These are phyloP conservation scores for Diplodia scrobiculata DNA, from an alignment of 2,329 filamentous ascomycete species.

Conservation along the genomic window DNA sequence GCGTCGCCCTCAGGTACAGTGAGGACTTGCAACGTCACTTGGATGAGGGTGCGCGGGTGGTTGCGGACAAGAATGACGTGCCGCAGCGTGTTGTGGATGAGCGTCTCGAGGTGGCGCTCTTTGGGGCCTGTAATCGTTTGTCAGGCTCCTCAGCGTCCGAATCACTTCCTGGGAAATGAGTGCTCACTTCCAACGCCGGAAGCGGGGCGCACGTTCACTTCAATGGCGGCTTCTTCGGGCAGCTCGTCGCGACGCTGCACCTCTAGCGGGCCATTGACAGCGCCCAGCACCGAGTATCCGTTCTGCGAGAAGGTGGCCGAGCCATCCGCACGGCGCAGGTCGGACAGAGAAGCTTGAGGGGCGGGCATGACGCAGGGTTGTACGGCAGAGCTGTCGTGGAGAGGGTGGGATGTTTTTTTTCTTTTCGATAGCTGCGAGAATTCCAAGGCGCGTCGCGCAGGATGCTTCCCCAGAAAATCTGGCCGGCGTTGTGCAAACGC, in stretches of 20 bases:
- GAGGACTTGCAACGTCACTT: slow-evolving; percentile 77
- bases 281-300: slow-evolving; percentile 78
- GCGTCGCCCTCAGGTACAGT: slow-evolving; percentile 68
- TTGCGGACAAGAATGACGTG: slow-evolving; percentile 73
- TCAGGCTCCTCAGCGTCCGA: neutral
- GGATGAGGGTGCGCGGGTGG: slow-evolving; percentile 76
- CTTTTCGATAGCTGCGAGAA: slow-evolving; percentile 4
- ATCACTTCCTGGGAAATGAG: neutral
- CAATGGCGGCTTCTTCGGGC: slow-evolving; percentile 85
- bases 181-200: slow-evolving; percentile 75
- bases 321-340: slow-evolving; percentile 72
- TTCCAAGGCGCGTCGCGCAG: slow-evolving; percentile 1
- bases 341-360: slow-evolving; percentile 40
- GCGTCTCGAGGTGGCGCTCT: slow-evolving; percentile 74
- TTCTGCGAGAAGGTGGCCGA: slow-evolving; percentile 75
- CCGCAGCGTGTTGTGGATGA: slow-evolving; percentile 71
- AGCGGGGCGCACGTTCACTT: slow-evolving; percentile 85
- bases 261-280: slow-evolving; percentile 92
- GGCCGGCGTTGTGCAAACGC: slow-evolving; percentile 20
- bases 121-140: slow-evolving; percentile 42
- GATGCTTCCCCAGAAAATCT: slow-evolving; percentile 24
- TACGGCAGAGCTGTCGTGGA: neutral
- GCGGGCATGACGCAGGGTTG: slow-evolving; percentile 29
- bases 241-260: slow-evolving; percentile 85
- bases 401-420: neutral